Conservation (phyloP, 345 rosid genomes). For the Corchorus capsularis region DNA sequence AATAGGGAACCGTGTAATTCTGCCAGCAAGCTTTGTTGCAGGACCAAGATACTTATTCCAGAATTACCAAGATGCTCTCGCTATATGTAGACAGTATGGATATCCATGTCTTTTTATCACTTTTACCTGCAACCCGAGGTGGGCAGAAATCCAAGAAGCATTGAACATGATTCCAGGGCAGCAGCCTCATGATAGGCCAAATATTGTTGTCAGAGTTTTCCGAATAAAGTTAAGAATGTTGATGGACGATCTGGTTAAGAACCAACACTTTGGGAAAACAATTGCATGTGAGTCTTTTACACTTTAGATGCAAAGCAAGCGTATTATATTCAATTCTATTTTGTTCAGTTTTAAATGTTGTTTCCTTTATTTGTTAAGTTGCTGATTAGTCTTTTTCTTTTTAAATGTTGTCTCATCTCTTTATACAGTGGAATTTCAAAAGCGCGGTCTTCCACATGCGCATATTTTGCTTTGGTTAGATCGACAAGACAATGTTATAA, state of each 20-base stretch:
- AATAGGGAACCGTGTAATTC: neutral
- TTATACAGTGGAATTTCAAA: neutral
- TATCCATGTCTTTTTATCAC: neutral
- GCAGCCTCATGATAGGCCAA: neutral
- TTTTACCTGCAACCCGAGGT: neutral
- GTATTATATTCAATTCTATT: no score
- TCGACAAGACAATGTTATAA: neutral
- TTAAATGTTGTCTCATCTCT: neutral
- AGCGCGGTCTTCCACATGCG: no score
- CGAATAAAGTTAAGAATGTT: neutral
- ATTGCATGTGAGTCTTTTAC: neutral
- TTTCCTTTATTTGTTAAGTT: neutral
- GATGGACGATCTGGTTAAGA: neutral
- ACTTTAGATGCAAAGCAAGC: neutral
- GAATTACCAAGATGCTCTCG: neutral
- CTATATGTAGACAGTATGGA: neutral
- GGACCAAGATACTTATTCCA: neutral
- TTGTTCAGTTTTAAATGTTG: no score
- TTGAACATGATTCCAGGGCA: neutral
- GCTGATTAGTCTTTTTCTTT: neutral
- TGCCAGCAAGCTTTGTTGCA: neutral
- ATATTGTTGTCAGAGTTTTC: neutral
- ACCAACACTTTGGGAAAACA: neutral
- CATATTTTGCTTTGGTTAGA: neutral
- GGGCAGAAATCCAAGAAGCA: neutral